phyloP scores from a whole-genome alignment of 164 flowering plant species.

The Santalum album region DNA sequence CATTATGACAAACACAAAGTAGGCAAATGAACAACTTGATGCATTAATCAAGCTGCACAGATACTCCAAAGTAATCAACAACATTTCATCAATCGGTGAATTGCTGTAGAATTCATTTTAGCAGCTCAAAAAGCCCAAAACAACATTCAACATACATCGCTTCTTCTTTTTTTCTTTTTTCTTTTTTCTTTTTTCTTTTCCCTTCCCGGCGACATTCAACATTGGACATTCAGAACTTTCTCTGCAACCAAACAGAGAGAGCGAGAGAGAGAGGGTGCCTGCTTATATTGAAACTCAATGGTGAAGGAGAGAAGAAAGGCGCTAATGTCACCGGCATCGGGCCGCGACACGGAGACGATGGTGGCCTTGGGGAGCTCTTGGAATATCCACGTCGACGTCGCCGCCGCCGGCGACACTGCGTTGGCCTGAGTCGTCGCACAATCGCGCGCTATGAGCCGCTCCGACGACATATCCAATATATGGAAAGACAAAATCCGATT shows the following conservation, averaged over 20 bases:
- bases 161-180: neutral
- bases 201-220: too few species aligned
- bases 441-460: neutral
- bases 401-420: neutral
- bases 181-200: neutral
- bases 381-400: neutral
- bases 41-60: neutral
- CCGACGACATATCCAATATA: neutral
- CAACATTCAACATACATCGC: neutral
- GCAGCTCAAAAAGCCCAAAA: neutral
- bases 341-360: conserved; percentile 3
- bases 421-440: neutral
- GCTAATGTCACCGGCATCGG: conserved; percentile 4
- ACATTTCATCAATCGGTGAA: too few species aligned
- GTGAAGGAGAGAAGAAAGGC: conserved; percentile 4
- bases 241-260: conserved; percentile 1
- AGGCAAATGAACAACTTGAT: neutral
- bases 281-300: conserved; percentile 7
- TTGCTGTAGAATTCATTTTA: too few species aligned
- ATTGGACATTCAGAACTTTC: neutral
- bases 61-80: too few species aligned
- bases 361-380: conserved; percentile 2
- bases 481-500: too few species aligned
- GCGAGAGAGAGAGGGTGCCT: neutral
- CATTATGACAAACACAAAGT: conserved; percentile 1